Evolutionary conservation across 169 alveolate species (phyloP).

Genomic region (Pseudocohnilembus persalinus): DNA sequence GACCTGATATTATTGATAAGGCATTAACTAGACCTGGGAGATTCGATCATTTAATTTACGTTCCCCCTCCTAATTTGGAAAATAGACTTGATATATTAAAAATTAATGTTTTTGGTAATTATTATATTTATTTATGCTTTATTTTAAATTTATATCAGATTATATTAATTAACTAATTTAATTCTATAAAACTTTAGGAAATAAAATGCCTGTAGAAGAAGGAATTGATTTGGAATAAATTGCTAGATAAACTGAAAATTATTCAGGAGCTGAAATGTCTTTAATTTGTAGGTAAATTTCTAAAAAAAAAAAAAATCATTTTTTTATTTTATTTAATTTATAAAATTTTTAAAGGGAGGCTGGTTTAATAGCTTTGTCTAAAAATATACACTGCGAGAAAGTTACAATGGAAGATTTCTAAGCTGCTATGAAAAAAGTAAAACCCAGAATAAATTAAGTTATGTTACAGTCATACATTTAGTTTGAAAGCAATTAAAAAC

Average conservation of each 20-base stretch:
- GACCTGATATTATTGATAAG: conserved; percentile 97
- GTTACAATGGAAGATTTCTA: conserved; percentile 53
- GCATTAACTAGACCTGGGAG: conserved; percentile 99
- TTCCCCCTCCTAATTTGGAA: conserved; percentile 96
- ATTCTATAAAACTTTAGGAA: not conserved
- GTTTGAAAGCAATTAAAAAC: conserved; percentile 11
- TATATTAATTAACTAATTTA: conserved; percentile 3
- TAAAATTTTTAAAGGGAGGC: conserved; percentile 3
- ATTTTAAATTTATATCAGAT: conserved; percentile 56
- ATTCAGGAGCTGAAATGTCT: conserved; percentile 93
- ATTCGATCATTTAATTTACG: conserved; percentile 97
- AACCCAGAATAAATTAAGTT: conserved; percentile 58
- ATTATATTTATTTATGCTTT: no score
- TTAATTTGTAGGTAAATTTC: conserved; percentile 54
- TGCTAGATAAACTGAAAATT: conserved; percentile 88
- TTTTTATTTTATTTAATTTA: not conserved
- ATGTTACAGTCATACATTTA: conserved; percentile 42
- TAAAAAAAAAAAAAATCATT: conserved; percentile 67
- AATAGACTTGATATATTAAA: conserved; percentile 93
- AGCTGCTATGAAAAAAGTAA: conserved; percentile 55
- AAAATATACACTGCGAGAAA: conserved; percentile 59
- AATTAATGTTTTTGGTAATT: conserved; percentile 48
- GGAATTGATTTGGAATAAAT: conserved; percentile 83
- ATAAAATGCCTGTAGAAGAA: conserved; percentile 32
- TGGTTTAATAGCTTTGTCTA: conserved; percentile 63